Percentiles rank a stretch among this genome's conserved stretches.
Evolutionary conservation across 192 early-diverging fungal genomes (phyloP).

Genomic region (Podila epigama): DNA sequence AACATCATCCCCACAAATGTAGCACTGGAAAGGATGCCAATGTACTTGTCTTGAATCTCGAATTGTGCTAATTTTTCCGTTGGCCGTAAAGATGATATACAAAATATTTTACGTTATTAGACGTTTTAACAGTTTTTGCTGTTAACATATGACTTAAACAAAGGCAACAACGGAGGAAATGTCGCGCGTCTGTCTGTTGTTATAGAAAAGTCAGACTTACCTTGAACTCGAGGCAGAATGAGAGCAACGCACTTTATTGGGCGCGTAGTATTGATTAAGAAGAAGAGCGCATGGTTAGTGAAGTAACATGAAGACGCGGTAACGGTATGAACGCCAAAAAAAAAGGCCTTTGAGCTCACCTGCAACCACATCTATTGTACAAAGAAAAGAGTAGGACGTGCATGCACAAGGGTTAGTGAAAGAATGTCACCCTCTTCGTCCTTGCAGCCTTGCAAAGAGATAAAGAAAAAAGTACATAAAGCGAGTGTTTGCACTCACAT

Average conservation of each 20-base stretch:
- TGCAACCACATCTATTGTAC: slow-evolving; percentile 65
- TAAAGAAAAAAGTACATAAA: not conserved
- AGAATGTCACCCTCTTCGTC: too few relatives aligned
- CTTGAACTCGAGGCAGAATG: slow-evolving; percentile 78
- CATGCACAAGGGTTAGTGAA: not conserved
- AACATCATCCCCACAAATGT: slow-evolving; percentile 83
- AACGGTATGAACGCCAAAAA: too few relatives aligned
- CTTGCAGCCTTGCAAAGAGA: not conserved
- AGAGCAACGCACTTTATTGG: slow-evolving; percentile 66
- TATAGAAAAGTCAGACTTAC: slow-evolving; percentile 25
- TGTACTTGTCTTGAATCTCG: slow-evolving; percentile 65
- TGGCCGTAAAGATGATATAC: slow-evolving; percentile 1
- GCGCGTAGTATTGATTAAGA: not conserved
- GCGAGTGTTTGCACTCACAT: slow-evolving; percentile 65
- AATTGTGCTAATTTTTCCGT: slow-evolving; percentile 66
- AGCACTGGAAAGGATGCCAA: slow-evolving; percentile 74
- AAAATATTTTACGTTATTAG: not conserved
- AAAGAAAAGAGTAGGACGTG: not conserved
- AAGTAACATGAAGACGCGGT: too few relatives aligned
- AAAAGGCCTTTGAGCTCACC: slow-evolving; percentile 39
- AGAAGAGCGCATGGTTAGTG: too few relatives aligned
- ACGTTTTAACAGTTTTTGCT: too few relatives aligned
- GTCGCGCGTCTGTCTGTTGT: not conserved
- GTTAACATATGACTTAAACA: too few relatives aligned
- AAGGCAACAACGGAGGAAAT: not conserved